phyloP scores from a whole-genome alignment of 1,284 basidiomycete genomes.

The Pterulicium gracile region DNA sequence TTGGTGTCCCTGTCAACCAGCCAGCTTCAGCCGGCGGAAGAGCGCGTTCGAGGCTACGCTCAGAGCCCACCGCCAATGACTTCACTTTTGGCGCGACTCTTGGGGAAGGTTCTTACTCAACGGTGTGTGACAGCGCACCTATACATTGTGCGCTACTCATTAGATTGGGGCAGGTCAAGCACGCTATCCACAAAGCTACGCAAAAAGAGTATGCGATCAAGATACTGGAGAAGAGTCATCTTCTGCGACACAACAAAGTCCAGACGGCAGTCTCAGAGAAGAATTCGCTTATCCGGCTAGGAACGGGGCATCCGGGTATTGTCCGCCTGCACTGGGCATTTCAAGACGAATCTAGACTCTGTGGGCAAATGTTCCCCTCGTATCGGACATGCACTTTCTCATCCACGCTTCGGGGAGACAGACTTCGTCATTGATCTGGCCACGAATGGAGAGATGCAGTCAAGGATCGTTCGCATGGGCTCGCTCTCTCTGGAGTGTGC shows the following conservation, averaged over 20 bases:
- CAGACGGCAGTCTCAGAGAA: conserved; percentile 57
- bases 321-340: conserved; percentile 77
- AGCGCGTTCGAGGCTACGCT: conserved; percentile 11
- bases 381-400: conserved; percentile 4
- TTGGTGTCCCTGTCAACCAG: background rate
- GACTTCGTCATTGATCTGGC: conserved; percentile 90
- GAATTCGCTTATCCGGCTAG: conserved; percentile 49
- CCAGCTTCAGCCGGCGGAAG: conserved; percentile 13
- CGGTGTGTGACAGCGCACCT: conserved; percentile 38
- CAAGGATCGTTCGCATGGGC: conserved; percentile 67
- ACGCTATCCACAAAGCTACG: conserved; percentile 39
- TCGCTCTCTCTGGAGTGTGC: conserved; percentile 72
- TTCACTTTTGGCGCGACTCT: conserved; percentile 62
- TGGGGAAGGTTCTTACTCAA: conserved; percentile 77
- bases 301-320: conserved; percentile 71
- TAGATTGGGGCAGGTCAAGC: background rate
- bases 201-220: conserved; percentile 67
- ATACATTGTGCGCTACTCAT: no score
- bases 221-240: conserved; percentile 66
- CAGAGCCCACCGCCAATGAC: conserved; percentile 41
- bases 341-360: conserved; percentile 76
- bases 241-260: conserved; percentile 57
- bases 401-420: conserved; percentile 20
- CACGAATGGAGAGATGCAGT: conserved; percentile 83
- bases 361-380: conserved; percentile 35